Evolutionary conservation across 2,329 filamentous ascomycete species (phyloP).

Genomic region (Alternaria sp.): DNA sequence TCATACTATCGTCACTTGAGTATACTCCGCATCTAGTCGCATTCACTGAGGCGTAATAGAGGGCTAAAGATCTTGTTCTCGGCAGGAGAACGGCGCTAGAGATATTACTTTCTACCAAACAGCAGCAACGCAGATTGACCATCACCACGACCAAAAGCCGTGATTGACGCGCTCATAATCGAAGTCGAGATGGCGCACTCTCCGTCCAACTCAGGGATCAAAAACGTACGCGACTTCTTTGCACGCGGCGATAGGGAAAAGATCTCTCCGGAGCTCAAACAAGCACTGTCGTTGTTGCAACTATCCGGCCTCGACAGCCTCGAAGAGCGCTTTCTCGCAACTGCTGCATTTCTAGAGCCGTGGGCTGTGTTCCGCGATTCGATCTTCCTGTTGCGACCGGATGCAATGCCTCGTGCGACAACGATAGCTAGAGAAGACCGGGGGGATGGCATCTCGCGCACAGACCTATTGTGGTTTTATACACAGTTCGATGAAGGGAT

Average conservation of each 20-base stretch:
- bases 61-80: neutral
- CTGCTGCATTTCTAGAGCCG: conserved; percentile 40
- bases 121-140: neutral
- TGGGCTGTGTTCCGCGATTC: conserved; percentile 44
- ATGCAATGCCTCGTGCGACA: conserved; percentile 19
- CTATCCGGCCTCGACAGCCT: conserved; percentile 31
- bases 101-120: neutral
- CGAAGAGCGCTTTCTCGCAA: conserved; percentile 39
- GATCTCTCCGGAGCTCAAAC: conserved; percentile 27
- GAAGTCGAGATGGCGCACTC: conserved; percentile 10
- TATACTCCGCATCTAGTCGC: neutral
- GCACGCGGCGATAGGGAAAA: conserved; percentile 21
- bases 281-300: conserved; percentile 35
- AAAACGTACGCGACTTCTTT: conserved; percentile 27
- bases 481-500: conserved; percentile 41
- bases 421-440: neutral
- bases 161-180: neutral
- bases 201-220: conserved; percentile 12
- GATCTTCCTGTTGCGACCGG: conserved; percentile 30
- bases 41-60: neutral
- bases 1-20: neutral
- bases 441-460: conserved; percentile 24
- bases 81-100: neutral
- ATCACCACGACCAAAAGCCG: neutral
- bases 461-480: conserved; percentile 44